Percentiles rank a stretch among this genome's conserved stretches.
Evolutionary conservation across 192 early-diverging fungal species (phyloP).

Genomic region (Oehlia diaphana): DNA sequence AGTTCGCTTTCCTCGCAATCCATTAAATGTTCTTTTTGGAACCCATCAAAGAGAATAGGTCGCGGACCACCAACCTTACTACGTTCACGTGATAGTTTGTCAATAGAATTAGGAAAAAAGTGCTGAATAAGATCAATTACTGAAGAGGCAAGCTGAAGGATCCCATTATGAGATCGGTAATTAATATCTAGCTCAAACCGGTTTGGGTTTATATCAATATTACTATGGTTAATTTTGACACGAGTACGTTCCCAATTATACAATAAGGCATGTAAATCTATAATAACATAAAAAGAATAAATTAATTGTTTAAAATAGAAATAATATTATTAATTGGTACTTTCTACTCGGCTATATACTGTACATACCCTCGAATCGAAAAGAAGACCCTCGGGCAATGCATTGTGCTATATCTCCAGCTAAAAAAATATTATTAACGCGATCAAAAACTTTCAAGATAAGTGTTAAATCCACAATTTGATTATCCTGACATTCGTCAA

Average conservation of each 20-base stretch:
- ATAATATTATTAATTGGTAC: neutral
- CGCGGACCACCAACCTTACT: slow-evolving; percentile 13
- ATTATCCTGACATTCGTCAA: slow-evolving; percentile 27
- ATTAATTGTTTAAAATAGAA: neutral
- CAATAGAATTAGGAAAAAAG: slow-evolving; percentile 25
- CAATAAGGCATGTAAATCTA: slow-evolving; percentile 1
- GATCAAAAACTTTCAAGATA: slow-evolving; percentile 10
- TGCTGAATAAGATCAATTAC: neutral
- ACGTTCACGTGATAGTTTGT: neutral
- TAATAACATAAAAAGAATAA: neutral
- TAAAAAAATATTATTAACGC: slow-evolving; percentile 12
- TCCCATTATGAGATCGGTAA: slow-evolving; percentile 24
- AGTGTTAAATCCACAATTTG: slow-evolving; percentile 14
- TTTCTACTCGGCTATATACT: no score
- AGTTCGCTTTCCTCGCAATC: neutral
- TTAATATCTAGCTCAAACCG: slow-evolving; percentile 18
- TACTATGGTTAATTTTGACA: neutral
- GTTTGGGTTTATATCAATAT: neutral
- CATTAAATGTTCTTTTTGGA: neutral
- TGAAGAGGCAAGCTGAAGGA: slow-evolving; percentile 13
- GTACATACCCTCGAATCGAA: slow-evolving; percentile 14
- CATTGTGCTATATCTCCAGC: slow-evolving; percentile 26
- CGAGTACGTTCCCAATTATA: slow-evolving; percentile 18
- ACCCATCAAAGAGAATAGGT: neutral
- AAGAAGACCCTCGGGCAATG: slow-evolving; percentile 9